phyloP scores from a whole-genome alignment of 495 filamentous ascomycete species.

The Penicillium simplicissimum region DNA sequence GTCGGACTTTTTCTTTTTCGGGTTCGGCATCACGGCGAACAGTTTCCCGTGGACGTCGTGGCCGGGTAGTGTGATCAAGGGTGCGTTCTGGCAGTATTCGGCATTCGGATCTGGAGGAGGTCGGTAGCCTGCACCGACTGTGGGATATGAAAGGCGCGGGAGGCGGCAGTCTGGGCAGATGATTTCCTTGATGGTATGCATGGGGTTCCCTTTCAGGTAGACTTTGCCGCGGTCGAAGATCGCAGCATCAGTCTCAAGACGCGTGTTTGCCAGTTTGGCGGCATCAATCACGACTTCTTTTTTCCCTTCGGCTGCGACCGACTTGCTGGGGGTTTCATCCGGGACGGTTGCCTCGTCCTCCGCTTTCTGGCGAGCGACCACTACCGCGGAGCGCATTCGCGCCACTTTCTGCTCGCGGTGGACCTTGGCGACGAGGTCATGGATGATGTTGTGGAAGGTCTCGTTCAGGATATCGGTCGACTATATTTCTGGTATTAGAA shows the following conservation, averaged over 20 bases:
- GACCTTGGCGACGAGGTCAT: conserved; percentile 67
- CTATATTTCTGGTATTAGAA: conserved; percentile 24
- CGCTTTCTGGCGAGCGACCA: conserved; percentile 67
- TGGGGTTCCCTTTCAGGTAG: conserved; percentile 71
- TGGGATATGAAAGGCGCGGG: conserved; percentile 63
- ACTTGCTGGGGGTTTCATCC: conserved; percentile 37
- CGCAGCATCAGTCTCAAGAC: conserved; percentile 68
- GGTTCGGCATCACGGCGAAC: conserved; percentile 61
- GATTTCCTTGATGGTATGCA: conserved; percentile 71
- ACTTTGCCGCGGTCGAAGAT: conserved; percentile 73
- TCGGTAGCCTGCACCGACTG: conserved; percentile 58
- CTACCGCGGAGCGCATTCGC: conserved; percentile 71
- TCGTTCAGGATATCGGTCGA: conserved; percentile 62
- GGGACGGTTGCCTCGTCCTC: conserved; percentile 46
- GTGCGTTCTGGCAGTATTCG: conserved; percentile 75
- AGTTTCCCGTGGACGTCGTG: conserved; percentile 84
- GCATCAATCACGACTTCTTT: conserved; percentile 41
- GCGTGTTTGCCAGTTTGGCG: conserved; percentile 43
- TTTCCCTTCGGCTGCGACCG: conserved; percentile 30
- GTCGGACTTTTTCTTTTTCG: conserved; percentile 52
- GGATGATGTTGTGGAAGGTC: conserved; percentile 70
- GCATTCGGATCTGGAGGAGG: conserved; percentile 59
- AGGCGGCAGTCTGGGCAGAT: conserved; percentile 65
- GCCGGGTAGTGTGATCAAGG: conserved; percentile 69
- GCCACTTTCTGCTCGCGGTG: conserved; percentile 75